These are phyloP conservation scores for Carallia brachiata DNA, from an alignment of 345 rosid species.

Conservation along the genomic window DNA sequence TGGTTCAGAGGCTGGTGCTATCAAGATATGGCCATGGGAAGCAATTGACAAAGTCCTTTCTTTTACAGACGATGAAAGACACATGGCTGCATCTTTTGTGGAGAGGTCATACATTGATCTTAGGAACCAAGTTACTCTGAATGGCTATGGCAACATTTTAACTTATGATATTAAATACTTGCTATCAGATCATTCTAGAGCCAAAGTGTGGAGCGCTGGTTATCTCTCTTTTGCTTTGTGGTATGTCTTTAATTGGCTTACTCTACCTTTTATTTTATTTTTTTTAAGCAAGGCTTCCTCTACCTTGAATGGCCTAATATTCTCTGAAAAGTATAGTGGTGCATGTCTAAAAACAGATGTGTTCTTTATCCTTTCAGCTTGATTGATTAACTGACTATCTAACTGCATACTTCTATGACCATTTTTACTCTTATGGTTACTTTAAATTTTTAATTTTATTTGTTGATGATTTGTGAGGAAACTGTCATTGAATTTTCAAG, in stretches of 20 bases:
- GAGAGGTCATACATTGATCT: conserved; percentile 95
- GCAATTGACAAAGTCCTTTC: conserved; percentile 82
- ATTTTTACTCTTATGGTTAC: not conserved
- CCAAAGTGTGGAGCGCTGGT: conserved; percentile 87
- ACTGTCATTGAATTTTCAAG: not conserved
- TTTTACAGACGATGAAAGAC: conserved; percentile 71
- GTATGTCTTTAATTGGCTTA: conserved; percentile 37
- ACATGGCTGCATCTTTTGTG: conserved; percentile 83
- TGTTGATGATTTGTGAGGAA: not conserved
- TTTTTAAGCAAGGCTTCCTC: no score
- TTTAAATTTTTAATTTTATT: no score
- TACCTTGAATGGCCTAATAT: no score
- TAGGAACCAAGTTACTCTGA: conserved; percentile 73
- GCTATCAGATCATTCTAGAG: conserved; percentile 64
- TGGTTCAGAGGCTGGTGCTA: conserved; percentile 76
- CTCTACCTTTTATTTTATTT: not conserved
- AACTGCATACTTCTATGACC: not conserved
- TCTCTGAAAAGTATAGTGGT: no score
- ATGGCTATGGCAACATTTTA: conserved; percentile 52
- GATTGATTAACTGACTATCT: conserved; percentile 1
- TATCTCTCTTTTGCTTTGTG: conserved; percentile 74
- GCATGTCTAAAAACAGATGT: not conserved
- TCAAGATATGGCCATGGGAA: conserved; percentile 97
- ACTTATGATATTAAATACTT: conserved; percentile 64
- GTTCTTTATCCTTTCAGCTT: not conserved